Base-by-base conservation (phyloP, 1,284 basidiomycete species). In the Peniophora sp. region DNA sequence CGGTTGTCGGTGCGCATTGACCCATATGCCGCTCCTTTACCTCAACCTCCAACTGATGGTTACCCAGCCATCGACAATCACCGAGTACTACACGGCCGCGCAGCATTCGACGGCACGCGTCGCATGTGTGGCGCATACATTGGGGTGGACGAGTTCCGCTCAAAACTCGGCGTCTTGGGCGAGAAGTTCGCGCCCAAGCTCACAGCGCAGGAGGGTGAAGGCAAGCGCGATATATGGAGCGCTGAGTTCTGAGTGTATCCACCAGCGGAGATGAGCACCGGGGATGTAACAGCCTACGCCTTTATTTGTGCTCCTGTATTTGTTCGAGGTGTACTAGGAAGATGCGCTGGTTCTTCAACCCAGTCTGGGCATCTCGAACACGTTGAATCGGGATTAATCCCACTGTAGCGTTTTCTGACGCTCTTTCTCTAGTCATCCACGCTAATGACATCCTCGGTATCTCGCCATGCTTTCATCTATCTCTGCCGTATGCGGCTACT, bases 91-190 rank as follows among this genome's bases (percentile, higher is more conserved):
- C 97, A 98, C 59, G 96, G 96, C 5, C 84, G 96, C 8, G 90
- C 92, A 0, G 80, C 84, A 0, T 99, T 97, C 63, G 79, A 81
- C 1, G 96, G 97, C 2, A 81, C 83, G 61, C 80, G 96, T 2
- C 78, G 91, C 1, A 91, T 99, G 81, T 98, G 96, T 60, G 96
- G 96, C 0, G 95, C 95, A 0, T 99, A 99, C 63, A 79, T 97
- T 49, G 90, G 91, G 0, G 74, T 81, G n/a, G 94, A 97, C 61
- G 94, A 97, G 63, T 96, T 86, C 66, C 76, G 76, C 32, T 93
- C 91, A 0, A 83, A 85, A 57, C 71, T 92, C 6, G 74, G 76
- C 1, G 85, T 89, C 2, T 72, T 95, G 20, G 69, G 62, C 38
- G 83, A 85, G 64, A 74, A 67, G 56, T 84, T 79, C 53, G 65